Conservation (phyloP, 805 yeast species). For the Ogataea allantospora region DNA sequence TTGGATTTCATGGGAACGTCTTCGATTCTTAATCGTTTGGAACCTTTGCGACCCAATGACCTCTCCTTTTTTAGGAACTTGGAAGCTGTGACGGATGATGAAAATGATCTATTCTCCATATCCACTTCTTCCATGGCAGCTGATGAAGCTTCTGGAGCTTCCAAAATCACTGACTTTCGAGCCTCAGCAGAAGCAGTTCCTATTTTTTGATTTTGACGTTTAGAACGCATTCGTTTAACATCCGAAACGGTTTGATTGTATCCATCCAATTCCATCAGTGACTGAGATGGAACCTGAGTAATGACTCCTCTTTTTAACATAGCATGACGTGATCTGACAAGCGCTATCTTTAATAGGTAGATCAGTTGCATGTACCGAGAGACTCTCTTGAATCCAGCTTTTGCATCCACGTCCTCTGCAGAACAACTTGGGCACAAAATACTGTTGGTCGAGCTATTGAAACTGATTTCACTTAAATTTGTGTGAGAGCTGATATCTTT, state of each 20-base stretch:
- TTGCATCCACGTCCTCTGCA: conserved; percentile 45
- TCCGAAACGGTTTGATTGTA: conserved; percentile 72
- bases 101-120: conserved; percentile 12
- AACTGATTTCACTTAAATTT: conserved; percentile 47
- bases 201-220: conserved; percentile 59
- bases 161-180: conserved; percentile 63
- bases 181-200: conserved; percentile 56
- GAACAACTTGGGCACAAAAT: conserved; percentile 68
- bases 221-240: conserved; percentile 70
- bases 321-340: conserved; percentile 66
- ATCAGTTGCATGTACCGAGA: conserved; percentile 71
- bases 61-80: conserved; percentile 23
- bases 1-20: conserved; percentile 30
- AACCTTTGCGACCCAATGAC: conserved; percentile 29
- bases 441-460: conserved; percentile 34
- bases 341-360: conserved; percentile 78
- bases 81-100: conserved; percentile 18
- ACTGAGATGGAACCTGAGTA: conserved; percentile 5
- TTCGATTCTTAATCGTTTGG: conserved; percentile 30
- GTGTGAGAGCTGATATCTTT: conserved; percentile 38
- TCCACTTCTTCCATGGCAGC: conserved; percentile 33
- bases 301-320: conserved; percentile 39
- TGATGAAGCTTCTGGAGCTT: conserved; percentile 52
- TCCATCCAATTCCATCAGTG: conserved; percentile 37
- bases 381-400: conserved; percentile 57